These are phyloP conservation scores for Boehmeria nivea DNA, from an alignment of 306 rosid species.

Conservation along the genomic window DNA sequence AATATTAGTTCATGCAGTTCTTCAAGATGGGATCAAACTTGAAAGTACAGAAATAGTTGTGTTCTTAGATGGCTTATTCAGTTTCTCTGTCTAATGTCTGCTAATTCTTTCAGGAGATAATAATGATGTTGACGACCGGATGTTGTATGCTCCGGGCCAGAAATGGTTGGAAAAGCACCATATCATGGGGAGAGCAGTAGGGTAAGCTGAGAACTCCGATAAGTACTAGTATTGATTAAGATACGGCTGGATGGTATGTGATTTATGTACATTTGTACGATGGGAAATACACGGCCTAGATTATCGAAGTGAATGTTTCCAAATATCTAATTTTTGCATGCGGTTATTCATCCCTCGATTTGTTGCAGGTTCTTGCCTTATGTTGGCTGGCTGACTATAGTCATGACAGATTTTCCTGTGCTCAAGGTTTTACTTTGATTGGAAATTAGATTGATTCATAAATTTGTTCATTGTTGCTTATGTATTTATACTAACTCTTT, in stretches of 20 bases:
- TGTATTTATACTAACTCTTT: background rate
- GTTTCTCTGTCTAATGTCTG: background rate
- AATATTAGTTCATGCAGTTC: too few relatives aligned
- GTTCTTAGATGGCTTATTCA: too few relatives aligned
- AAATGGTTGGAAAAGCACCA: slow-evolving; percentile 90
- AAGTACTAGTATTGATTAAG: too few relatives aligned
- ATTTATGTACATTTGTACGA: too few relatives aligned
- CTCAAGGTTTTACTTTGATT: slow-evolving; percentile 52
- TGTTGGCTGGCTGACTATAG: slow-evolving; percentile 60
- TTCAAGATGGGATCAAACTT: too few relatives aligned
- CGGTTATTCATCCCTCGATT: background rate
- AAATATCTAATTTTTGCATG: too few relatives aligned
- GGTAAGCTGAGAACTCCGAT: slow-evolving; percentile 32
- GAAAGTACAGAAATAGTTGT: background rate
- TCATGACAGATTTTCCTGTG: slow-evolving; percentile 64
- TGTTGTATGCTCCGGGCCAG: slow-evolving; percentile 87
- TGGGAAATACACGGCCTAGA: too few relatives aligned
- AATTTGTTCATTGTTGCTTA: background rate
- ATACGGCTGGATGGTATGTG: too few relatives aligned
- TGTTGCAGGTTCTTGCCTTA: slow-evolving; percentile 69
- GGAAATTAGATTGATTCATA: background rate
- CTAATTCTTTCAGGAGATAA: slow-evolving; percentile 63
- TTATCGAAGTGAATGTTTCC: too few relatives aligned
- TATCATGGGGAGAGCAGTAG: slow-evolving; percentile 95
- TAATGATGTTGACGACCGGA: slow-evolving; percentile 84